Base-by-base conservation (phyloP, 2,329 filamentous ascomycete genomes). In the Aspergillus chevalieri region DNA sequence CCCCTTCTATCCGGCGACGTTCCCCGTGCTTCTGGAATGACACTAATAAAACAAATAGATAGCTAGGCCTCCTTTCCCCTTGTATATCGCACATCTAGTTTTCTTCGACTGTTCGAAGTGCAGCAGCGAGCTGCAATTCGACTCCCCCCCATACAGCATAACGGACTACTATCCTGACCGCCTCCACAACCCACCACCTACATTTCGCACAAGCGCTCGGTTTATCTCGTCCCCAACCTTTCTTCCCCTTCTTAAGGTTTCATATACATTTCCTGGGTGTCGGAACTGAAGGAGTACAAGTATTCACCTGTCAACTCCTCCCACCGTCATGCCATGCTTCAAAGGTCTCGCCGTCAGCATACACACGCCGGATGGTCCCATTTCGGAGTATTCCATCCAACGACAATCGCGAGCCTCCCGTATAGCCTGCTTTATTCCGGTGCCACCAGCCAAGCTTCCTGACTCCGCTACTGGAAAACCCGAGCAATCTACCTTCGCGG, bases 291-390 rank as follows among this genome's bases (percentile, higher is more conserved):
- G 39, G 33, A 30, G 28, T 41, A 44, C 30, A 14, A 47, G 33
- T 41, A 21, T 17, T 42, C 33, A 24, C 34, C 24, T 21, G 38
- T 30, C 10, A 22, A 38, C 28, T 38, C 33, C 28, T 43, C 39
- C 49, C 47, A 28, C 48, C 65, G 62, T 44, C 59, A 87, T 87
- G 93, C 93, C 93, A 77, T 97, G 91, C 83, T 98, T 97, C 78
- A 95, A 97, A 78, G 93, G 93, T 74, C 90, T 98, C 74, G 92
- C 93, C 64, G 92, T 97, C 69, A 95, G 89, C 80, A 94, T 97
- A 70, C 93, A 98, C 75, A 84, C 82, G 42, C 81, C 89, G 60
- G 78, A 81, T 59, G 83, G 83, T 42, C 91, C 93, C 58, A 83
- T 98, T 58, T 79, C 90, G 54, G 93, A 98, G 74, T 86, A 95